Conservation (phyloP, 2,329 filamentous ascomycete species). For the Blastomyces emzantsi region DNA sequence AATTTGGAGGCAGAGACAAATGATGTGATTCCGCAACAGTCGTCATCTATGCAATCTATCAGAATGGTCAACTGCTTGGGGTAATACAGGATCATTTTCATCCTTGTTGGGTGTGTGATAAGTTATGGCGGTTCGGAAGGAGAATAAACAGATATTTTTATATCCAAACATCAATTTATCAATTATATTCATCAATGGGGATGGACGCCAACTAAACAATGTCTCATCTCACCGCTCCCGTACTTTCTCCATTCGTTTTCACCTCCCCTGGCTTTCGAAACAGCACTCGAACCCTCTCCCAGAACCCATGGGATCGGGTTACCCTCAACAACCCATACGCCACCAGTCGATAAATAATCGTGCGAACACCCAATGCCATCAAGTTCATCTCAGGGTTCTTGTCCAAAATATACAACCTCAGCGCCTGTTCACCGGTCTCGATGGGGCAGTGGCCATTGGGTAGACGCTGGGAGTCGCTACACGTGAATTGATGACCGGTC, state of each 20-base stretch:
- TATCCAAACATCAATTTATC: neutral
- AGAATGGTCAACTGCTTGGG: too few species aligned
- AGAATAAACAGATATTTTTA: too few species aligned
- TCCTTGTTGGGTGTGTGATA: too few species aligned
- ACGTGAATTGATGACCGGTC: conserved; percentile 53
- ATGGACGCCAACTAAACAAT: neutral
- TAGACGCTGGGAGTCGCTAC: conserved; percentile 51
- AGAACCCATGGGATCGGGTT: conserved; percentile 12
- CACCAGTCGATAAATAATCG: conserved; percentile 56
- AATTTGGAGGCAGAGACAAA: too few species aligned
- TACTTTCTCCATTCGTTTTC: neutral
- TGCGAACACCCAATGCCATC: conserved; percentile 52
- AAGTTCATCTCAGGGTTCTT: conserved; percentile 54
- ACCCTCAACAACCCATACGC: conserved; percentile 30
- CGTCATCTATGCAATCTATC: too few species aligned
- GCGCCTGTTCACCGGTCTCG: conserved; percentile 55
- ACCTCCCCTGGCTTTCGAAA: neutral
- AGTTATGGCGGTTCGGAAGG: too few species aligned
- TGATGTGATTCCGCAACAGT: too few species aligned
- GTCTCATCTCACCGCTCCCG: neutral
- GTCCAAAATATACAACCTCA: conserved; percentile 58
- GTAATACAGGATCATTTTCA: too few species aligned
- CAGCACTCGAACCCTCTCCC: conserved; percentile 9
- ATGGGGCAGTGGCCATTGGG: conserved; percentile 56
- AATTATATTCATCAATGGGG: neutral